phyloP scores from a whole-genome alignment of 805 yeast species.

The Candida mattraensis region DNA sequence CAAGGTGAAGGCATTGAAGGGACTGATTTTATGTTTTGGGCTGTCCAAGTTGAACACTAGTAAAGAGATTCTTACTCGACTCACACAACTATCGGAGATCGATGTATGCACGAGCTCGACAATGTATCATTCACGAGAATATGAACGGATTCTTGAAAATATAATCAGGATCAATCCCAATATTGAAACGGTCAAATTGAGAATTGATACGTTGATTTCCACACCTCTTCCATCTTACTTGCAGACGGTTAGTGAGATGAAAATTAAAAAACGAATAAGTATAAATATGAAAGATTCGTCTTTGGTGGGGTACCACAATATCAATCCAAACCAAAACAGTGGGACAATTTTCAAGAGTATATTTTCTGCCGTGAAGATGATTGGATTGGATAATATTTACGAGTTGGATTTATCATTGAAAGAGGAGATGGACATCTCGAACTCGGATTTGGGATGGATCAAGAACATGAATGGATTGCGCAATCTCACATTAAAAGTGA shows the following conservation, averaged over 20 bases:
- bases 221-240: constrained; percentile 18
- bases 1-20: constrained; percentile 15
- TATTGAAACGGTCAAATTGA: constrained; percentile 15
- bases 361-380: constrained; percentile 13
- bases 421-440: constrained; percentile 12
- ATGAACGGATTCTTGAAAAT: constrained; percentile 19
- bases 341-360: constrained; percentile 13
- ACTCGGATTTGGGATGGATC: constrained; percentile 16
- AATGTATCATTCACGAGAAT: constrained; percentile 21
- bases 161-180: constrained; percentile 16
- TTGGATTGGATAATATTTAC: constrained; percentile 15
- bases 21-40: constrained; percentile 20
- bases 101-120: constrained; percentile 21
- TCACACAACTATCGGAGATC: constrained; percentile 15
- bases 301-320: constrained; percentile 5
- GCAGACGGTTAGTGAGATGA: constrained; percentile 17
- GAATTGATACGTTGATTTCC: constrained; percentile 18
- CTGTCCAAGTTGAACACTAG: constrained; percentile 20
- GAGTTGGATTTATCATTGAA: constrained; percentile 19
- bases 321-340: background rate
- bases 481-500: constrained; percentile 16
- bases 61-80: constrained; percentile 11
- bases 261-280: constrained; percentile 17
- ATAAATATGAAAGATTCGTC: constrained; percentile 16
- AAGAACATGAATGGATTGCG: constrained; percentile 12